These are phyloP conservation scores for Scheffersomyces illinoinensis DNA, from an alignment of 1,139 yeast genomes.

Conservation along the genomic window DNA sequence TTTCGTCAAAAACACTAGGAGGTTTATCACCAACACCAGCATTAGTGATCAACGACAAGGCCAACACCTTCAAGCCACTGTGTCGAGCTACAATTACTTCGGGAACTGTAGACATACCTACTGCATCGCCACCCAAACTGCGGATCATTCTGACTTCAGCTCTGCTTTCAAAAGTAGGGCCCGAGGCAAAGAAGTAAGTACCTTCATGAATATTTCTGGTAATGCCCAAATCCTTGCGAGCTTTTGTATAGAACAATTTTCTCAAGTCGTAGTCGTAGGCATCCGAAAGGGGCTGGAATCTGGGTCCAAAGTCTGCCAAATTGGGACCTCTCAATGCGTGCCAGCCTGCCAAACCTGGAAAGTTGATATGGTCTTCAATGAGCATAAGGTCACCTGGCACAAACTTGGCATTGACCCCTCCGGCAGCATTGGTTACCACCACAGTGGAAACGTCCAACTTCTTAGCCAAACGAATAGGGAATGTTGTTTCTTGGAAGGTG, in stretches of 20 bases:
- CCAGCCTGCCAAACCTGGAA: slow-evolving; percentile 87
- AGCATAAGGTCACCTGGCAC: slow-evolving; percentile 91
- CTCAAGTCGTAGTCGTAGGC: slow-evolving; percentile 82
- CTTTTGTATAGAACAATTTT: slow-evolving; percentile 53
- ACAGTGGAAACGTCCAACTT: slow-evolving; percentile 60
- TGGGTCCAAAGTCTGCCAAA: slow-evolving; percentile 74
- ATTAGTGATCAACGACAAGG: slow-evolving; percentile 84
- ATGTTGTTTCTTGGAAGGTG: slow-evolving; percentile 74
- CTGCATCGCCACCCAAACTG: slow-evolving; percentile 84
- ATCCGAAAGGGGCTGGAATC: slow-evolving; percentile 86
- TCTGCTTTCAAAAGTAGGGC: slow-evolving; percentile 92
- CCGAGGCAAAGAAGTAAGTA: slow-evolving; percentile 79
- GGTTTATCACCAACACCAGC: slow-evolving; percentile 76
- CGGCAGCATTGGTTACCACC: slow-evolving; percentile 93
- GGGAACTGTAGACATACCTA: slow-evolving; percentile 98
- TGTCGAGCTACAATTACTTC: slow-evolving; percentile 94
- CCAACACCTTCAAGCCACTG: slow-evolving; percentile 76
- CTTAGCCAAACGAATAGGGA: slow-evolving; percentile 79
- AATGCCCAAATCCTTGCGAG: slow-evolving; percentile 50
- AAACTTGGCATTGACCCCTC: slow-evolving; percentile 70
- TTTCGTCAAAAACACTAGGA: slow-evolving; percentile 64
- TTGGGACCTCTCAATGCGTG: slow-evolving; percentile 92
- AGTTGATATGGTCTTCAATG: slow-evolving; percentile 81
- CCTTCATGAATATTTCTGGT: slow-evolving; percentile 80
- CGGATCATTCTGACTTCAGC: slow-evolving; percentile 85